Conservation (phyloP, 2,329 filamentous ascomycete genomes). For the Colletotrichum echinochloae region DNA sequence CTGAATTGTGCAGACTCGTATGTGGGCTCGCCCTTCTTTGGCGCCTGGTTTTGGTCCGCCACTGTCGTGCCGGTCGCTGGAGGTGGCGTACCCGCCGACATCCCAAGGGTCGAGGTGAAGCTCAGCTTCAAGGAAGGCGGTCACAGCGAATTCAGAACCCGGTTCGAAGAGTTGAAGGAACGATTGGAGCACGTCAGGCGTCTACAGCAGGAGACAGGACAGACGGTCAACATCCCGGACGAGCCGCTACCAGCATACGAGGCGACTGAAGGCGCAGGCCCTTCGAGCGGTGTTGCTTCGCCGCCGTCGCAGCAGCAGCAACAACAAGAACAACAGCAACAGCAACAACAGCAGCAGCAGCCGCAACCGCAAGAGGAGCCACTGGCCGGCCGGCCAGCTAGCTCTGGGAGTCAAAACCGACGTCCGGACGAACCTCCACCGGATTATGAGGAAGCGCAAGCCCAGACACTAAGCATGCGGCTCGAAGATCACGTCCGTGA, state of each 20-base stretch:
- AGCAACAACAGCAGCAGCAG: constrained; percentile 43
- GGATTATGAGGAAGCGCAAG: constrained; percentile 91
- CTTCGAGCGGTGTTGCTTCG: constrained; percentile 48
- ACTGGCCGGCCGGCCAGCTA: constrained; percentile 51
- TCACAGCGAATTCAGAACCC: constrained; percentile 89
- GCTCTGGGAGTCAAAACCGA: constrained; percentile 51
- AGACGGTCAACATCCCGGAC: constrained; percentile 74
- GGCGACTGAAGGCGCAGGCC: constrained; percentile 58
- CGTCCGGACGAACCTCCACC: constrained; percentile 84
- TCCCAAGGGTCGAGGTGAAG: constrained; percentile 81
- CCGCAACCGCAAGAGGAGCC: constrained; percentile 39
- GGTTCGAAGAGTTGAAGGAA: constrained; percentile 87
- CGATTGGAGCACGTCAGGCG: constrained; percentile 84
- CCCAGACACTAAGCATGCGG: constrained; percentile 69
- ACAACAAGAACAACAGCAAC: constrained; percentile 37
- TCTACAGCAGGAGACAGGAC: constrained; percentile 76
- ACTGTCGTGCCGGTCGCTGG: constrained; percentile 83
- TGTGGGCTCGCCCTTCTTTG: constrained; percentile 90
- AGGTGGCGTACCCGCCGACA: constrained; percentile 82
- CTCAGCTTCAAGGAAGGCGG: constrained; percentile 95
- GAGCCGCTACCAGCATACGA: constrained; percentile 93
- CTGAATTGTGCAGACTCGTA: constrained; percentile 89
- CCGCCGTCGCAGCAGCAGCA: constrained; percentile 34
- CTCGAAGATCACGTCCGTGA: constrained; percentile 79
- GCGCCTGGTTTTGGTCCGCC: constrained; percentile 89